Evolutionary conservation across 345 rosid genomes (phyloP).

Genomic region (Populus ilicifolia): DNA sequence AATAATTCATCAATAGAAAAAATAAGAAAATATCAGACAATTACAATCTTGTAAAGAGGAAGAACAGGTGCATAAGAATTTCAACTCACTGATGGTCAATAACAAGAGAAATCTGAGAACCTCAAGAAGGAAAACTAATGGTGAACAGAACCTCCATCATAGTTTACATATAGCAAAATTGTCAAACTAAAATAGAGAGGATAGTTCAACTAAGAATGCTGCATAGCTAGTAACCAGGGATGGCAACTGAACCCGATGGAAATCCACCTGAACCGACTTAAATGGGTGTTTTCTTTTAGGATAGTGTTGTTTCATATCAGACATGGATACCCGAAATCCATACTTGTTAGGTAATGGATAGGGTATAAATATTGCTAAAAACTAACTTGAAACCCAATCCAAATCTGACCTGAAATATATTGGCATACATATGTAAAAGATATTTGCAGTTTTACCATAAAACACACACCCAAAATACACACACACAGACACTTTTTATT

Average conservation of each 20-base stretch:
- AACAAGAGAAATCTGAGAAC: background rate
- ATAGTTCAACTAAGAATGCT: background rate
- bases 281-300: background rate
- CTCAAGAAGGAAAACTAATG: background rate
- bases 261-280: background rate
- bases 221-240: background rate
- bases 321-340: no score
- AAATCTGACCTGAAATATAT: no score
- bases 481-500: no score
- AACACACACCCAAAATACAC: no score
- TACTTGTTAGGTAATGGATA: no score
- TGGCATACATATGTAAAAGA: no score
- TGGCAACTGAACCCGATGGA: background rate
- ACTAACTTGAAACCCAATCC: no score
- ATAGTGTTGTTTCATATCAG: background rate
- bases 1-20: background rate
- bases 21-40: background rate
- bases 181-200: background rate
- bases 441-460: no score
- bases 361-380: no score
- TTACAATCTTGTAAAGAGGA: background rate
- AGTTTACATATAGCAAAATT: background rate
- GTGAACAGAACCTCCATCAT: background rate
- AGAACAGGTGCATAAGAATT: background rate
- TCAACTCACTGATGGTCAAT: background rate